Conservation (phyloP, 495 filamentous ascomycete species). For the Trichoderma erinaceum region DNA sequence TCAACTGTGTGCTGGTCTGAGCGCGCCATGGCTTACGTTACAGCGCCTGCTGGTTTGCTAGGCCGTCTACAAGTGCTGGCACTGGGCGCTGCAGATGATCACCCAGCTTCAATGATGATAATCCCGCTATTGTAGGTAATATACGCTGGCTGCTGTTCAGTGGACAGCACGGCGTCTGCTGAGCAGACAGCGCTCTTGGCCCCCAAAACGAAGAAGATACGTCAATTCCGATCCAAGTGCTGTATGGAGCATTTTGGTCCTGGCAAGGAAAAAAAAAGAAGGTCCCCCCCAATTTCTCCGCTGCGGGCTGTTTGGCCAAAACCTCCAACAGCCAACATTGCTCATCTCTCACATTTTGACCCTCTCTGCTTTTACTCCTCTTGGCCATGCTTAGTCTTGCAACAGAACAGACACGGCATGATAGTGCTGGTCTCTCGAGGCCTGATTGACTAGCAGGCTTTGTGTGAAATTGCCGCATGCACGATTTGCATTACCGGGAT, state of each 20-base stretch:
- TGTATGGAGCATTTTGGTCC: not conserved
- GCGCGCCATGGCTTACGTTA: too few relatives aligned
- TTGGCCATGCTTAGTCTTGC: not conserved
- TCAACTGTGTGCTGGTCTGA: too few relatives aligned
- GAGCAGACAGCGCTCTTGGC: too few relatives aligned
- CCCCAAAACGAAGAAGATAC: too few relatives aligned
- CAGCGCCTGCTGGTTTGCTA: too few relatives aligned
- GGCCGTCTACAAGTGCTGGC: not conserved
- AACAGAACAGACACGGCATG: not conserved
- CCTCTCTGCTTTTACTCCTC: not conserved
- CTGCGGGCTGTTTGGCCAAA: not conserved
- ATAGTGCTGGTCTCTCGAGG: not conserved
- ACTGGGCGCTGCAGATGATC: not conserved
- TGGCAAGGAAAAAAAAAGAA: not conserved
- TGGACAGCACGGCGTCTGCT: too few relatives aligned
- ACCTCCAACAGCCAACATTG: not conserved
- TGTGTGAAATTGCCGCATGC: conserved; percentile 9
- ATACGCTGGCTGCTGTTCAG: too few relatives aligned
- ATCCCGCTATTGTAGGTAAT: not conserved
- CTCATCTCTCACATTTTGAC: conserved; percentile 5
- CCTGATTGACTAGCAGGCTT: not conserved
- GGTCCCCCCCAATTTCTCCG: not conserved
- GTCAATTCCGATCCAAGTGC: too few relatives aligned
- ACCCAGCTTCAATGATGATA: not conserved
- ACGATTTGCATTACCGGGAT: not conserved